phyloP scores from a whole-genome alignment of 1,284 basidiomycete genomes.

The Anthracocystis panici-leucophaei region DNA sequence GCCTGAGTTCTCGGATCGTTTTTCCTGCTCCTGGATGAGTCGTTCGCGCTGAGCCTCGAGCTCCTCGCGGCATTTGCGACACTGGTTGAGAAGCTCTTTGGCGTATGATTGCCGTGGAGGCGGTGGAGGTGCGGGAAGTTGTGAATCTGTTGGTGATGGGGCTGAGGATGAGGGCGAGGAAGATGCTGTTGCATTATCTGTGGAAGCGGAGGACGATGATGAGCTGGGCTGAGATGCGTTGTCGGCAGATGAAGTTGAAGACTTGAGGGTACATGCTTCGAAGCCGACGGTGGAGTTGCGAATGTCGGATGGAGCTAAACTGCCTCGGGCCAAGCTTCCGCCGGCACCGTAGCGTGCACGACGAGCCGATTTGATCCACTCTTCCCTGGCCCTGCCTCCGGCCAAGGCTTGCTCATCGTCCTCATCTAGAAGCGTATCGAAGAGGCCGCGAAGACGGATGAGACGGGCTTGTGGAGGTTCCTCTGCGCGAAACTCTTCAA shows the following conservation, averaged over 20 bases:
- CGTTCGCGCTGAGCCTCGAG: constrained; percentile 51
- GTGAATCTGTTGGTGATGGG: constrained; percentile 14
- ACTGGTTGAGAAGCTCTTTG: constrained; percentile 65
- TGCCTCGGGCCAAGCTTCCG: constrained; percentile 61
- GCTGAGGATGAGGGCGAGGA: constrained; percentile 27
- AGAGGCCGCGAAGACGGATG: constrained; percentile 66
- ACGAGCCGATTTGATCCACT: constrained; percentile 65
- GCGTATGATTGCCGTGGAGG: constrained; percentile 64
- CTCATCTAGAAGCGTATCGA: constrained; percentile 65
- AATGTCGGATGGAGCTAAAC: constrained; percentile 52
- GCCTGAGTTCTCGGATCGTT: constrained; percentile 14
- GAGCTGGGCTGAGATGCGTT: constrained; percentile 4
- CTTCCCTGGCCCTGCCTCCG: constrained; percentile 65
- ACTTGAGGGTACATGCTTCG: constrained; percentile 33
- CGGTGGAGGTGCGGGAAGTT: constrained; percentile 46
- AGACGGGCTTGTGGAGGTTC: constrained; percentile 68
- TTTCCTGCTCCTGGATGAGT: constrained; percentile 24
- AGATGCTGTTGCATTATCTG: background rate
- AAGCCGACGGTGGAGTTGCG: constrained; percentile 52
- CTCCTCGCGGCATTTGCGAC: constrained; percentile 61
- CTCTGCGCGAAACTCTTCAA: constrained; percentile 64
- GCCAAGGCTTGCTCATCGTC: constrained; percentile 64
- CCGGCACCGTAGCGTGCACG: constrained; percentile 66
- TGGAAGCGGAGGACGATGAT: constrained; percentile 15
- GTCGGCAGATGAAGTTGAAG: constrained; percentile 10